Evolutionary conservation across 2,329 filamentous ascomycete species (phyloP).

Genomic region (Fusarium hostae): DNA sequence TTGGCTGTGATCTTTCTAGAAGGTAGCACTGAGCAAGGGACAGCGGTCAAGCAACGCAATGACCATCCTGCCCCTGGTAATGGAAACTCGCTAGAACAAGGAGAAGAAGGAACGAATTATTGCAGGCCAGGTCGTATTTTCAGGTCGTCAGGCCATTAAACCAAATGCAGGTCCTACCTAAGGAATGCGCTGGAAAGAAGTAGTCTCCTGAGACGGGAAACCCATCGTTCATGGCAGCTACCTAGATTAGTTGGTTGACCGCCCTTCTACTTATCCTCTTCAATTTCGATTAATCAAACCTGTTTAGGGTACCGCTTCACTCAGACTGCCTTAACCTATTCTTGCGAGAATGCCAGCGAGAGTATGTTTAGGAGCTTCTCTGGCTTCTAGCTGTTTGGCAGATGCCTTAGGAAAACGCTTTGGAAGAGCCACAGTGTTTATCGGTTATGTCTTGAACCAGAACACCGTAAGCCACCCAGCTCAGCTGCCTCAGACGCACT

Average conservation of each 20-base stretch:
- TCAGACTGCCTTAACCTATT: not conserved
- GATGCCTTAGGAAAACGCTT: not conserved
- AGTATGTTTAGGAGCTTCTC: not conserved
- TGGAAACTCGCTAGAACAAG: conserved; percentile 46
- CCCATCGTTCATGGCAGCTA: not conserved
- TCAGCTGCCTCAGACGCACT: not conserved
- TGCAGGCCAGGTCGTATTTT: conserved; percentile 21
- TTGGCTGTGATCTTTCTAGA: conserved; percentile 28
- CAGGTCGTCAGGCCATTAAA: conserved; percentile 25
- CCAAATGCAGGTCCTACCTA: conserved; percentile 1
- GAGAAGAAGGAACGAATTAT: conserved; percentile 40
- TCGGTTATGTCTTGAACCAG: not conserved
- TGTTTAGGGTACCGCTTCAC: not conserved
- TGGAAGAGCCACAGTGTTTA: not conserved
- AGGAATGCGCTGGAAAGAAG: not conserved
- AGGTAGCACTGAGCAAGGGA: conserved; percentile 32
- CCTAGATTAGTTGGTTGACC: not conserved
- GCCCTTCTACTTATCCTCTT: too few species aligned
- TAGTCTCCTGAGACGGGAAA: not conserved
- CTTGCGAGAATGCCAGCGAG: not conserved
- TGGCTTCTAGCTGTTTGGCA: not conserved
- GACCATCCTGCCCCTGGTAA: conserved; percentile 40
- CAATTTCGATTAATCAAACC: not conserved
- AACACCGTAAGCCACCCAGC: not conserved
- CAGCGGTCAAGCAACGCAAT: conserved; percentile 36